Base-by-base conservation (phyloP, 805 yeast genomes). In the Spathaspora boniae region DNA sequence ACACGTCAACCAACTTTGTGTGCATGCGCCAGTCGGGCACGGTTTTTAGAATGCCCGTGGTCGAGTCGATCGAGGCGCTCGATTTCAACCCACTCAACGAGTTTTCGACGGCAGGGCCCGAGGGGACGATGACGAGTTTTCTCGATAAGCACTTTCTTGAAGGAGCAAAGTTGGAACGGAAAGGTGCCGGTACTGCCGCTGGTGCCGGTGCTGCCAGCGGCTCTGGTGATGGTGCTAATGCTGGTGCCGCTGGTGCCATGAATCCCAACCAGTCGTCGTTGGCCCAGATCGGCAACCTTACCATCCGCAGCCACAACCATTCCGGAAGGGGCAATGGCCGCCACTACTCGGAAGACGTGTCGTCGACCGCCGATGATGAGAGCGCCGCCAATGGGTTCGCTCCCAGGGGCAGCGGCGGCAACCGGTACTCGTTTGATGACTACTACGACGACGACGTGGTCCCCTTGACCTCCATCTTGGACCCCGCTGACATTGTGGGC, bases 1-100 rank as follows among this genome's bases (percentile, higher is more conserved):
- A 54, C n/a, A 70, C 79, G 16, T 73, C 77, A 1, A 72, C 84
- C 6, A 78, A 82, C 46, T 69, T 86, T 38, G 78, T 89, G 19
- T 88, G 97, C 56, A 82, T 89, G 83, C 68, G 96, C 44, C 94
- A 86, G 49, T 84, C 95, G 1, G 97, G 97, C 3, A 82, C 86
- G 35, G 80, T 88, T 0, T 88, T 84, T 57, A 69, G 82, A 39
- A 85, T 85, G 89, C 74, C 82, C 0, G 84, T 82, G 0, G 60
- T 67, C 1, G 91, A 85, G 51, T 74, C 83, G 33, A 79, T 79
- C 21, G 77, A 78, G 24, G 68, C 79, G 6, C 53, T 83, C 6
- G 67, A 65, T 11, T 83, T 88, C 57, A 84, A 79, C 46, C 77
- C 91, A 1, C 73, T 68, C 46, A 84, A 84, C 49, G 86, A 81